Base-by-base conservation (phyloP, 2,329 filamentous ascomycete genomes). In the Cladosporium cucumerinum region DNA sequence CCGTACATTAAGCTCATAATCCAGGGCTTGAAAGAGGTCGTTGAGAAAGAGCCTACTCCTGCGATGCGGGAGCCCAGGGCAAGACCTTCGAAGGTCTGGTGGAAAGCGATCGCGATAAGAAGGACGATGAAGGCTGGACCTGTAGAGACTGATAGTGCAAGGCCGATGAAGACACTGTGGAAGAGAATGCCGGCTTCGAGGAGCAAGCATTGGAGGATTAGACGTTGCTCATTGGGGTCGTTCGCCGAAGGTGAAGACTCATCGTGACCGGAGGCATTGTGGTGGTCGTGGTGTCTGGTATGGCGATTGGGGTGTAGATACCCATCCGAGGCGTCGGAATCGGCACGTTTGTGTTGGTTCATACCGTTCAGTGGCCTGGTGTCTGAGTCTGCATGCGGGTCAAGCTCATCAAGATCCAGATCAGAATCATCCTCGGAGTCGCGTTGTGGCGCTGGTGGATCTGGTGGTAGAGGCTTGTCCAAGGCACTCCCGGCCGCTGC, bases 101-200 rank as follows among this genome's bases (percentile, higher is more conserved):
- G 89, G 79, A 91, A 91, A 34, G 87, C 78, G 65, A 91, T 90
- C 66, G 89, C 89, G 57, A 90, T 78, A 8, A 91, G 81, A 4
- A 91, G 82, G 28, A 91, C 81, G 64, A 88, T 76, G 74, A 90
- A 91, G 4, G 87, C 85, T 6, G 81, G 78, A 1, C 89, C 86
- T 1, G 85, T 85, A 23, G 88, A 88, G 68, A 91, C 88, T 28
- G 86, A 89, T 28, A 91, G 78, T 0, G 89, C 89, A 82, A 91
- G 89, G 65, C 88, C 88, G 64, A 91, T 89, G 74, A 91, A 91
- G 66, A 93, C 84, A 66, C 87, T 90, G 78, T 93, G 90, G 74
- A 93, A 93, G 12, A 93, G 81, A 68, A 93, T 93, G 66, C 90
- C 90, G 64, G 89, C 88, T 76, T 93, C 90, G 5, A 93, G 83